A percentile compares a stretch with the other conserved stretches of the same genome.
Evolutionary conservation across 257 asterid species (phyloP).

Genomic region (Salvia hispanica): DNA sequence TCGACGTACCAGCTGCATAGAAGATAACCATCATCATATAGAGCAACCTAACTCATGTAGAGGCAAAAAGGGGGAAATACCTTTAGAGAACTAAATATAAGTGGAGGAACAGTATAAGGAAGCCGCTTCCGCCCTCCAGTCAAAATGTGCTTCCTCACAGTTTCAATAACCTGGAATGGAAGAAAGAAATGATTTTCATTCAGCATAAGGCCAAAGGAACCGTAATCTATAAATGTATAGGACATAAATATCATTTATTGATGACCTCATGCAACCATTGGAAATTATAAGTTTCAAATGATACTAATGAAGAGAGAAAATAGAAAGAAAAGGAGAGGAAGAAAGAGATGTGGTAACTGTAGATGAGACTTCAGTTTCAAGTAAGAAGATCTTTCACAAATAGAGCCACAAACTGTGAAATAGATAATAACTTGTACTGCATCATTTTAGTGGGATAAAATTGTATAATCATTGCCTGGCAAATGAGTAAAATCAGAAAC

Average conservation of each 20-base stretch:
- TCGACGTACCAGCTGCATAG: slow-evolving; percentile 77
- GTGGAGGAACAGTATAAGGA: slow-evolving; percentile 86
- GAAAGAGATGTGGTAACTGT: neutral
- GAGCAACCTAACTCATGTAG: slow-evolving; percentile 26
- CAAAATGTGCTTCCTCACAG: slow-evolving; percentile 85
- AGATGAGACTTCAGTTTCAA: neutral
- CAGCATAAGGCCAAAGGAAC: slow-evolving; percentile 17
- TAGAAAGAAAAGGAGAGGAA: too few relatives aligned
- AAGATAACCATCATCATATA: slow-evolving; percentile 25
- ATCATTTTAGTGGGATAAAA: slow-evolving; percentile 1
- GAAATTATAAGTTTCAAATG: too few relatives aligned
- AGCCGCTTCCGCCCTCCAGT: slow-evolving; percentile 93
- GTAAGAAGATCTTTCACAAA: neutral
- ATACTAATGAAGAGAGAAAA: neutral
- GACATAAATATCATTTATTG: slow-evolving; percentile 20
- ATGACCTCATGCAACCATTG: neutral
- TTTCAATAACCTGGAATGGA: slow-evolving; percentile 63
- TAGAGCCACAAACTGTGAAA: slow-evolving; percentile 6
- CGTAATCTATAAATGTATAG: slow-evolving; percentile 19
- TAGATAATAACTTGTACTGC: slow-evolving; percentile 17
- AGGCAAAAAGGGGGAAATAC: slow-evolving; percentile 44
- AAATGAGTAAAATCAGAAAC: slow-evolving; percentile 14
- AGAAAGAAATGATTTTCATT: slow-evolving; percentile 5
- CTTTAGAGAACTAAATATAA: slow-evolving; percentile 82
- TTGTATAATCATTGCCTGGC: neutral